Conservation (phyloP, 495 filamentous ascomycete genomes). For the Daldinia vernicosa region DNA sequence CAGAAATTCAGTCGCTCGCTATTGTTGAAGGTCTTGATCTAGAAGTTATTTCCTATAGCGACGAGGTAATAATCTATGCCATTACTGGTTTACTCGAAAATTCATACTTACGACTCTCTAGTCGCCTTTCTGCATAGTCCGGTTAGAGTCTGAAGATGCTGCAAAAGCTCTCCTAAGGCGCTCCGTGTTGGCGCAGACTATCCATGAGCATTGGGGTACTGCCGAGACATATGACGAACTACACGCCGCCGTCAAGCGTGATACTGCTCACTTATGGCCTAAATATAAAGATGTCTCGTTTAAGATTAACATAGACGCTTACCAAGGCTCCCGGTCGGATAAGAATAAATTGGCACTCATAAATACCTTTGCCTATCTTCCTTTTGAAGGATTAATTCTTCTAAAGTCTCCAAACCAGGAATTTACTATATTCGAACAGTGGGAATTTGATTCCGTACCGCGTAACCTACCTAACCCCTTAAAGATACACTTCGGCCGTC, state of each 20-base stretch:
- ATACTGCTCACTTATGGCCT: constrained; percentile 70
- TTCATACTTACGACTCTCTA: constrained; percentile 23
- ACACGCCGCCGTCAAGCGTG: constrained; percentile 67
- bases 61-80: constrained; percentile 64
- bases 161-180: constrained; percentile 74
- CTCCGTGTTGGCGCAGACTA: constrained; percentile 78
- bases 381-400: constrained; percentile 76
- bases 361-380: constrained; percentile 80
- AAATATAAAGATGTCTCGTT: constrained; percentile 71
- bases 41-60: constrained; percentile 74
- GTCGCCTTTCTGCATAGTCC: constrained; percentile 89
- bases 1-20: constrained; percentile 88
- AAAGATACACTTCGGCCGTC: constrained; percentile 74
- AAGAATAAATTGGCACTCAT: constrained; percentile 73
- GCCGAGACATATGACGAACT: constrained; percentile 73
- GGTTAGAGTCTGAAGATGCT: constrained; percentile 68
- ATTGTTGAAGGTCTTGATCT: constrained; percentile 71
- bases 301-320: constrained; percentile 82
- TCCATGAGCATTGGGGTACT: constrained; percentile 89
- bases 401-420: constrained; percentile 76
- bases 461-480: constrained; percentile 61
- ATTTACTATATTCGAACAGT: constrained; percentile 84
- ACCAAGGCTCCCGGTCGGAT: constrained; percentile 70
- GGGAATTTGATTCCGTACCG: constrained; percentile 60
- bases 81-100: neutral